Evolutionary conservation across 768 basidiomycete genomes (phyloP).

Genomic region (Calocera viscosa): DNA sequence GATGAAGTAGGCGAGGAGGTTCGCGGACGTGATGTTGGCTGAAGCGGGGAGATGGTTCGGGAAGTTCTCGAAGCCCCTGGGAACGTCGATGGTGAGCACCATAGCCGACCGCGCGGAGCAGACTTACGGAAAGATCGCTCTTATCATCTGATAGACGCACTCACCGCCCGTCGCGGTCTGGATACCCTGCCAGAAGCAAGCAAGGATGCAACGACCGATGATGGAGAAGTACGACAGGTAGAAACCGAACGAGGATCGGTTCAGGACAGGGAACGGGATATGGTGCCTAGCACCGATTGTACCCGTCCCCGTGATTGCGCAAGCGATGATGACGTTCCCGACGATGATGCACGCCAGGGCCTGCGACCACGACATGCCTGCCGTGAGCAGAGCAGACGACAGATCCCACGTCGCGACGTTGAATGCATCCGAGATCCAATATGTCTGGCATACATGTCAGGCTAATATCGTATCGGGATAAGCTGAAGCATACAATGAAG

Average conservation of each 20-base stretch:
- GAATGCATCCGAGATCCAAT: conserved; percentile 16
- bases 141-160: conserved; percentile 52
- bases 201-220: conserved; percentile 52
- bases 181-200: conserved; percentile 56
- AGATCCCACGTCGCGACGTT: conserved; percentile 43
- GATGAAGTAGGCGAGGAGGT: conserved; percentile 59
- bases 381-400: conserved; percentile 57
- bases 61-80: conserved; percentile 34
- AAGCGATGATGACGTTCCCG: conserved; percentile 58
- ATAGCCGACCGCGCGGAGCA: too few relatives aligned
- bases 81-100: not conserved
- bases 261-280: conserved; percentile 64
- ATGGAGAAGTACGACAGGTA: conserved; percentile 84
- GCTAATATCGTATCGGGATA: not conserved
- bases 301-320: conserved; percentile 66
- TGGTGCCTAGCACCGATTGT: conserved; percentile 59
- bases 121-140: conserved; percentile 31
- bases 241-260: conserved; percentile 77
- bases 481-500: conserved; percentile 43
- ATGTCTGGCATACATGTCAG: not conserved
- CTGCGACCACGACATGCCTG: conserved; percentile 64
- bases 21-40: conserved; percentile 47
- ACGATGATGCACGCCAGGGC: conserved; percentile 57
- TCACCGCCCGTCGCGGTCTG: conserved; percentile 15
- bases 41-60: conserved; percentile 49